phyloP scores from a whole-genome alignment of 2,329 filamentous ascomycete genomes.

The Sordariomycetes sp. region DNA sequence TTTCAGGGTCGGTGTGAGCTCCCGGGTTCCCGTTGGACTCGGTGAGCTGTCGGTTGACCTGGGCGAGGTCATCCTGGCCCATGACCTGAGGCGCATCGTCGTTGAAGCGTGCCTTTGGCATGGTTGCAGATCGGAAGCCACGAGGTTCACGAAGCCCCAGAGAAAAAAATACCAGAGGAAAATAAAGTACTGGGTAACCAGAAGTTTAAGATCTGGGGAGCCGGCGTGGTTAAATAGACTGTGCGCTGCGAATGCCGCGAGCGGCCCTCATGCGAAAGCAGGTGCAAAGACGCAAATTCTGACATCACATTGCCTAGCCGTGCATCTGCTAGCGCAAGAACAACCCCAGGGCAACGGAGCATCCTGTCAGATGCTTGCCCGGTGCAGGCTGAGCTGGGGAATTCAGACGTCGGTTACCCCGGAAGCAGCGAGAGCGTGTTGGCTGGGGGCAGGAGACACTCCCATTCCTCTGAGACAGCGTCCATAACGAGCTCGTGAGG shows the following conservation, averaged over 20 bases:
- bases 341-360: too few relatives aligned
- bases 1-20: not conserved
- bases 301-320: too few relatives aligned
- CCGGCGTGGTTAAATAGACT: too few relatives aligned
- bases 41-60: slow-evolving; percentile 24
- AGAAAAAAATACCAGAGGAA: not conserved
- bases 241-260: too few relatives aligned
- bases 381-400: too few relatives aligned
- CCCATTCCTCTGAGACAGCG: not conserved
- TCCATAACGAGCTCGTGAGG: not conserved
- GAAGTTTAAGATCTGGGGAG: too few relatives aligned
- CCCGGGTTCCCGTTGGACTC: not conserved
- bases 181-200: not conserved
- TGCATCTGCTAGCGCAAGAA: too few relatives aligned
- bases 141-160: too few relatives aligned
- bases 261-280: too few relatives aligned
- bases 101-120: slow-evolving; percentile 12
- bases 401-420: not conserved
- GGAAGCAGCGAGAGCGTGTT: not conserved
- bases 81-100: slow-evolving; percentile 28
- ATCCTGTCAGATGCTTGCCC: too few relatives aligned
- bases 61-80: slow-evolving; percentile 18
- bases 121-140: not conserved
- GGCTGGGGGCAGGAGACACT: not conserved
- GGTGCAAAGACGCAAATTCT: too few relatives aligned